phyloP scores from a whole-genome alignment of 129 eudicot species.

The Tagetes erecta region DNA sequence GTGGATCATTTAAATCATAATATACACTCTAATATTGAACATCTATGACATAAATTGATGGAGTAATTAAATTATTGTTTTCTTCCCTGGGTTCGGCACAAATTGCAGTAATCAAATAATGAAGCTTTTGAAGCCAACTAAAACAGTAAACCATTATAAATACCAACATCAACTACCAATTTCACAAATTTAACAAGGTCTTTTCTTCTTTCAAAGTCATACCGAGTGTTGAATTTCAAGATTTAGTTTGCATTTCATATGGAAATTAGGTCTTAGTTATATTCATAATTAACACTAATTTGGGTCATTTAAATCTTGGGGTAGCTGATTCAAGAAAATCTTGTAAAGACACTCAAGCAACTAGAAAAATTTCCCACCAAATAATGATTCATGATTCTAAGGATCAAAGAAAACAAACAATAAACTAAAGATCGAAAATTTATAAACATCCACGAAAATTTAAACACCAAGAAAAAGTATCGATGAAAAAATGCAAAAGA shows the following conservation, averaged over 20 bases:
- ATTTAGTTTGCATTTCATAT: conserved; percentile 17
- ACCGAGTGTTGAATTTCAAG: conserved; percentile 59
- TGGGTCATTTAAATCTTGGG: background rate
- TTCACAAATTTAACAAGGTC: conserved; percentile 89
- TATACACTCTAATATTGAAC: no score
- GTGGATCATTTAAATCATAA: no score
- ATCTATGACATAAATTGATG: no score
- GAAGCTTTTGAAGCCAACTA: background rate
- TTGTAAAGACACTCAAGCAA: background rate
- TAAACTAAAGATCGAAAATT: no score
- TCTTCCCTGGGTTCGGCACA: no score
- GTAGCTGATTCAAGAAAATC: background rate
- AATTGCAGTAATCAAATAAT: background rate
- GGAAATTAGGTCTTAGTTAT: no score
- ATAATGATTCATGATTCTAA: background rate
- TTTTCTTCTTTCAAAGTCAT: conserved; percentile 85
- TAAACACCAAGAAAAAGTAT: no score
- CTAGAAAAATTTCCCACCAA: conserved; percentile 20
- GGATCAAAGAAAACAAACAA: no score
- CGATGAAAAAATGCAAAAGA: no score
- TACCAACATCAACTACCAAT: conserved; percentile 74
- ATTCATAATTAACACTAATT: background rate
- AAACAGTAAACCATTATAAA: conserved; percentile 68
- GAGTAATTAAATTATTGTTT: no score
- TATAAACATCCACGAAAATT: no score